Conservation (phyloP, 306 rosid species). For the Morella rubra region DNA sequence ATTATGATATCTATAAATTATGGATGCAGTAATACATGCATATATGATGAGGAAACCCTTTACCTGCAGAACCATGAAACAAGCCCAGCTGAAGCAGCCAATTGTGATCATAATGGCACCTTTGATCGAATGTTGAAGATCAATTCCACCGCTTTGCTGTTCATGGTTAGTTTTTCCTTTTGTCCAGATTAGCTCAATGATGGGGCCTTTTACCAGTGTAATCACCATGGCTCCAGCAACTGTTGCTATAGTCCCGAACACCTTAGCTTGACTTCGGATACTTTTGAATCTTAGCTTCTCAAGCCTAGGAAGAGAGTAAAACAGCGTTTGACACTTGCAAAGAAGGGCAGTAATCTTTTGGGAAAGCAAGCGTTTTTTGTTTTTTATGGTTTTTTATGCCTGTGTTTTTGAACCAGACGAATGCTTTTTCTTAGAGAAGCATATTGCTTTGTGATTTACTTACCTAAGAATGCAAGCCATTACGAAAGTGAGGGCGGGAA, state of each 20-base stretch:
- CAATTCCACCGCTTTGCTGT: conserved; percentile 32
- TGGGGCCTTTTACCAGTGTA: conserved; percentile 80
- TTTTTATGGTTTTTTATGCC: background rate
- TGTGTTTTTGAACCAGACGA: background rate
- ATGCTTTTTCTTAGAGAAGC: background rate
- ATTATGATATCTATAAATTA: background rate
- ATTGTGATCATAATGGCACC: conserved; percentile 63
- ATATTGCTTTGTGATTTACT: background rate
- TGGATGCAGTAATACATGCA: background rate
- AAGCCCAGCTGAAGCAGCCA: conserved; percentile 83
- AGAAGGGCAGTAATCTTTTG: background rate
- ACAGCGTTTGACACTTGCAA: background rate
- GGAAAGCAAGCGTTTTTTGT: background rate
- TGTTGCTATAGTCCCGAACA: conserved; percentile 75
- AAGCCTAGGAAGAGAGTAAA: conserved; percentile 43
- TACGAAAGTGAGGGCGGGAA: conserved; percentile 79
- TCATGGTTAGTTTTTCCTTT: conserved; percentile 15
- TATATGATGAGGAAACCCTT: background rate
- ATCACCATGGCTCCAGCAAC: conserved; percentile 87
- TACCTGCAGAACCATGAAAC: conserved; percentile 78
- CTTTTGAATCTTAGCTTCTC: conserved; percentile 61
- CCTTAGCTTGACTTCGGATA: conserved; percentile 71
- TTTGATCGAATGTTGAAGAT: conserved; percentile 49
- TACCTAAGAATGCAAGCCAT: conserved; percentile 80
- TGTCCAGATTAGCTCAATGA: conserved; percentile 49